phyloP scores from a whole-genome alignment of 2,329 filamentous ascomycete genomes.

The Magnaporthales sp. region DNA sequence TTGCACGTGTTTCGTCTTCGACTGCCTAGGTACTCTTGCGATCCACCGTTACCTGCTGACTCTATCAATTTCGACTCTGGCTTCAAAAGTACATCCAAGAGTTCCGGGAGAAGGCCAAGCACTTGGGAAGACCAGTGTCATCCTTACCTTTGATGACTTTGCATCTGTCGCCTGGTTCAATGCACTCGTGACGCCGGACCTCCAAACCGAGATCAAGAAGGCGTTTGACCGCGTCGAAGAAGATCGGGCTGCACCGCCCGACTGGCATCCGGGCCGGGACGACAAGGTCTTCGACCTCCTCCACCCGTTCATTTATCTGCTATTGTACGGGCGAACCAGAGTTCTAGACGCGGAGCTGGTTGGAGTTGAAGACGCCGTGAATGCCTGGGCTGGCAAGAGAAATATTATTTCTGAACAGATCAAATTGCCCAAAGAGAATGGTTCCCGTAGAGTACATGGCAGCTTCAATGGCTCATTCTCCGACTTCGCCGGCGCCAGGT shows the following conservation, averaged over 20 bases:
- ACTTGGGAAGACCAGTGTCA: conserved; percentile 29
- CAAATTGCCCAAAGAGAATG: not conserved
- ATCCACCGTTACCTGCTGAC: not conserved
- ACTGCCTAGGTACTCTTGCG: too few species aligned
- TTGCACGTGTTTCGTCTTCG: not conserved
- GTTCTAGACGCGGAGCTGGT: conserved; percentile 24
- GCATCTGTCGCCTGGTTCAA: conserved; percentile 45
- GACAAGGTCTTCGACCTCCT: conserved; percentile 47
- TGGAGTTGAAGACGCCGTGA: conserved; percentile 15
- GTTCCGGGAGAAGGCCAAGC: conserved; percentile 38
- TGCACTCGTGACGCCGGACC: conserved; percentile 23
- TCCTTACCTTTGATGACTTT: conserved; percentile 32
- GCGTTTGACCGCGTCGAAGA: conserved; percentile 34
- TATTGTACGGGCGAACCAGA: conserved; percentile 30
- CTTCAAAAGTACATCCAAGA: conserved; percentile 29
- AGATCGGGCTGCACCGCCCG: conserved; percentile 23
- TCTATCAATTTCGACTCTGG: not conserved
- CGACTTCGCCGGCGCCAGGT: not conserved
- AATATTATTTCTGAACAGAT: conserved; percentile 8
- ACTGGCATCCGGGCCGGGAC: conserved; percentile 48
- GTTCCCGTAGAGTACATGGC: not conserved
- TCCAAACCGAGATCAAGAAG: conserved; percentile 23
- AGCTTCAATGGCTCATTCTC: too few species aligned
- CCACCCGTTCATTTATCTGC: conserved; percentile 51
- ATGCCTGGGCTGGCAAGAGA: conserved; percentile 14